Base-by-base conservation (phyloP, 352 stramenopile species). In the Aphanomyces invadans region DNA sequence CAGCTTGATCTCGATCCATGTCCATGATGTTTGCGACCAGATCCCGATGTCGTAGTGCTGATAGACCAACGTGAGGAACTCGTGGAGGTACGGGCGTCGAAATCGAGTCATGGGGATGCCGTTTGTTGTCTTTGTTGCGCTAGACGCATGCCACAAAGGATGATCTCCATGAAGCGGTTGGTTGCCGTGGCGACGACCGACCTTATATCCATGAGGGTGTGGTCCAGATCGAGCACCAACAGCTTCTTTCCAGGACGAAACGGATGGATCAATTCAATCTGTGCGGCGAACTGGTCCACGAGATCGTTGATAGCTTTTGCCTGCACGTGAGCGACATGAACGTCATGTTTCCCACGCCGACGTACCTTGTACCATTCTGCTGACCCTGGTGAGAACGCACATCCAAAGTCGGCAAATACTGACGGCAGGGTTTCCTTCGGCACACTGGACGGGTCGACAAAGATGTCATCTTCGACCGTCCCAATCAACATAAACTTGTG, bases 1-100 rank as follows among this genome's bases (percentile, higher is more conserved):
- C 42, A 96, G 73, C 65, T 96, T 96, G 28, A 83, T 80, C 70
- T 96, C 88, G 5, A 96, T 74, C 80, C 87, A 96, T 59, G 81
- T 72, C 87, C 87, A 96, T 7, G 74, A 87, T 19, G 88, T 96
- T 74, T 96, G 88, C 23, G 64, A 81, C 88, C 88, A 96, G 12
- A 95, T 80, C 2, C 88, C 81, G n/a, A 96, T 65, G 75, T 96
- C 86, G 71, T 92, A 96, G 70, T 90, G 67, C 55, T 80, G 72
- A 70, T 95, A 96, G 4, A 75, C 73, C 26, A 70, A 69, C 0
- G 74, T 73, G 0, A 96, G 71, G 68, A 96, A 96, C 11, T 86
- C 71, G 74, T 95, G 81, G 78, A 96, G 88, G 61, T 86, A 81
- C 5, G 88, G 88, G 28, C 87, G 76, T 63, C 83, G 85, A 23